These are phyloP conservation scores for Annona cherimola DNA, from an alignment of 164 flowering plant genomes.

Conservation along the genomic window DNA sequence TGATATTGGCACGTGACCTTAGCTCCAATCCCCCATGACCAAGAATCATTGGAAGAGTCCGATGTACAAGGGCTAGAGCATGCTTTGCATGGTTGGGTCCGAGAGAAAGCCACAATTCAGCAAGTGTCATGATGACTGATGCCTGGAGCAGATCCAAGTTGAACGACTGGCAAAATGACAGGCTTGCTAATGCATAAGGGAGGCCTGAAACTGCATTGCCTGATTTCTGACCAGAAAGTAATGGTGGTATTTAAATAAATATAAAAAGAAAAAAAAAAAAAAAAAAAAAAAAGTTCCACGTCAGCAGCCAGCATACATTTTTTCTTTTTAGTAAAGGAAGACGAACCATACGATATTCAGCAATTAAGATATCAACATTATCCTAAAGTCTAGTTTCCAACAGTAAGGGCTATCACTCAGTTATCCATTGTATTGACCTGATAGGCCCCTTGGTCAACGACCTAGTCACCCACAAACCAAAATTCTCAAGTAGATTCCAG, in stretches of 20 bases:
- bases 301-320: not conserved
- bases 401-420: not conserved
- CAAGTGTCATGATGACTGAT: constrained; percentile 71
- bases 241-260: too few species aligned
- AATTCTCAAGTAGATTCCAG: not conserved
- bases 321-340: not conserved
- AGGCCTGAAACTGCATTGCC: constrained; percentile 3
- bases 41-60: constrained; percentile 75
- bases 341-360: not conserved
- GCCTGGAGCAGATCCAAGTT: constrained; percentile 96
- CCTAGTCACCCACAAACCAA: not conserved
- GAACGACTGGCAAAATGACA: constrained; percentile 86
- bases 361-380: not conserved
- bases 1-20: constrained; percentile 74
- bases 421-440: not conserved
- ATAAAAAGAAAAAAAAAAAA: not conserved
- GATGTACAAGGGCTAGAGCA: constrained; percentile 63
- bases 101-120: constrained; percentile 87
- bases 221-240: not conserved
- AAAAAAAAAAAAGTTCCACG: not conserved
- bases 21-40: constrained; percentile 98
- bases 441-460: not conserved
- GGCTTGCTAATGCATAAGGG: constrained; percentile 66
- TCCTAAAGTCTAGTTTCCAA: not conserved
- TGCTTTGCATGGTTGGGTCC: constrained; percentile 78